Conservation (phyloP, 139 green algal species). For the Closterium sp. region DNA sequence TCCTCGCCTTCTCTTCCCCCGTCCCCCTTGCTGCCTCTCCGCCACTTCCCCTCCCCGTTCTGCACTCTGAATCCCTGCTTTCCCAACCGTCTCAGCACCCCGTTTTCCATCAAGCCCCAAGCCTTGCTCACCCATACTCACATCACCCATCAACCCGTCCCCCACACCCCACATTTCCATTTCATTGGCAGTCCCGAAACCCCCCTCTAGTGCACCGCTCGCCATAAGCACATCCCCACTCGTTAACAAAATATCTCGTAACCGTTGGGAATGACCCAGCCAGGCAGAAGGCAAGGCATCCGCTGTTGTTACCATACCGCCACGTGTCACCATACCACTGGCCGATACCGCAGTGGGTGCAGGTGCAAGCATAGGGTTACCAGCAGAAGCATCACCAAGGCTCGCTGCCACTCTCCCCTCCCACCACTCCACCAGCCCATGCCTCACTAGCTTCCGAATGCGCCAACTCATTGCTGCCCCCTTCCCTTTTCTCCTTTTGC, state of each 20-base stretch:
- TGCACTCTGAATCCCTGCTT: background rate
- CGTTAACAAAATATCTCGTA: background rate
- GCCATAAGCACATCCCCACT: background rate
- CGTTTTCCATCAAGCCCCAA: background rate
- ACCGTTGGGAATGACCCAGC: background rate
- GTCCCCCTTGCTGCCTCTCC: background rate
- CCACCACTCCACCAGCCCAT: background rate
- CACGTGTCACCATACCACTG: too few relatives aligned
- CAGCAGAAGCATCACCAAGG: background rate
- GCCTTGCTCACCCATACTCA: background rate
- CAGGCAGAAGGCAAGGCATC: background rate
- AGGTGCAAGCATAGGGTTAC: background rate
- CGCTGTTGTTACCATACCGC: background rate
- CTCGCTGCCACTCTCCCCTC: background rate
- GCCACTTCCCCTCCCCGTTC: background rate
- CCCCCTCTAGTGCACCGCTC: background rate
- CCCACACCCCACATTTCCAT: background rate
- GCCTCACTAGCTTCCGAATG: background rate
- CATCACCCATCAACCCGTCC: too few relatives aligned
- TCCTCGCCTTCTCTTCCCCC: background rate
- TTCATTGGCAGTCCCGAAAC: background rate
- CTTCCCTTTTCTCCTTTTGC: background rate
- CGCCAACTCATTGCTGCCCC: background rate
- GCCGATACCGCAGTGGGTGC: too few relatives aligned
- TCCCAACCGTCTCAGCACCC: background rate